Evolutionary conservation across 352 stramenopile species (phyloP).

Genomic region (Phytophthora vignae): DNA sequence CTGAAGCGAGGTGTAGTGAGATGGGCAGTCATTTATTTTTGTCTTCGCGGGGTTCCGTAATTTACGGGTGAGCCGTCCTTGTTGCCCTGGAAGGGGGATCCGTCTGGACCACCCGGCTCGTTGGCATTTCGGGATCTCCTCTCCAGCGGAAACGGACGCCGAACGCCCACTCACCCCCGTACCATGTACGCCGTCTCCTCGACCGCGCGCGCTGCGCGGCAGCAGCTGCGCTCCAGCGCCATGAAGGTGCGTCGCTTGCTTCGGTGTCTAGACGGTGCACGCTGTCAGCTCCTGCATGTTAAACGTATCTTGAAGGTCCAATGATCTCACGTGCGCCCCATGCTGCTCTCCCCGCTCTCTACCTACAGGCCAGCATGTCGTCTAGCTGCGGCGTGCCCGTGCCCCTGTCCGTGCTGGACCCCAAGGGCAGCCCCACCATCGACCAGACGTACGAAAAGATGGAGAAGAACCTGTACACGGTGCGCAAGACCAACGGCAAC

Average conservation of each 20-base stretch:
- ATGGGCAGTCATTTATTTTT: constrained; percentile 4
- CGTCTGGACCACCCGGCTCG: constrained; percentile 29
- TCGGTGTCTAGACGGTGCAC: constrained; percentile 7
- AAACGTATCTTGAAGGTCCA: constrained; percentile 21
- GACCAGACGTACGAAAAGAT: constrained; percentile 94
- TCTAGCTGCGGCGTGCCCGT: constrained; percentile 77
- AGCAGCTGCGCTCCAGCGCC: constrained; percentile 74
- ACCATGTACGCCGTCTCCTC: constrained; percentile 71
- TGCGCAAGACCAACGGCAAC: constrained; percentile 91
- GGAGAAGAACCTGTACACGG: constrained; percentile 89
- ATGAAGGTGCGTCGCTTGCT: constrained; percentile 51
- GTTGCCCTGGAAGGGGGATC: constrained; percentile 13
- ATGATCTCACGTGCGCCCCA: constrained; percentile 16
- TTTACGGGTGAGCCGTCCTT: constrained; percentile 25
- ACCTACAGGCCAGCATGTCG: constrained; percentile 66
- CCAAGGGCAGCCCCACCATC: constrained; percentile 92
- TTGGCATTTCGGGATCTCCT: constrained; percentile 85
- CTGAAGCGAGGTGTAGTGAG: background rate
- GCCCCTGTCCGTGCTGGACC: constrained; percentile 91
- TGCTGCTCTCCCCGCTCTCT: background rate
- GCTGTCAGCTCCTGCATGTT: constrained; percentile 7
- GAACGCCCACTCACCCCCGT: constrained; percentile 19
- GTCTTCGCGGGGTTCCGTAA: constrained; percentile 8
- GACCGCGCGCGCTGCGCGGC: constrained; percentile 64
- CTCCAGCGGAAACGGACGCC: constrained; percentile 44